Base-by-base conservation (phyloP, 2,329 filamentous ascomycete genomes). In the Parastagonospora nodorum region DNA sequence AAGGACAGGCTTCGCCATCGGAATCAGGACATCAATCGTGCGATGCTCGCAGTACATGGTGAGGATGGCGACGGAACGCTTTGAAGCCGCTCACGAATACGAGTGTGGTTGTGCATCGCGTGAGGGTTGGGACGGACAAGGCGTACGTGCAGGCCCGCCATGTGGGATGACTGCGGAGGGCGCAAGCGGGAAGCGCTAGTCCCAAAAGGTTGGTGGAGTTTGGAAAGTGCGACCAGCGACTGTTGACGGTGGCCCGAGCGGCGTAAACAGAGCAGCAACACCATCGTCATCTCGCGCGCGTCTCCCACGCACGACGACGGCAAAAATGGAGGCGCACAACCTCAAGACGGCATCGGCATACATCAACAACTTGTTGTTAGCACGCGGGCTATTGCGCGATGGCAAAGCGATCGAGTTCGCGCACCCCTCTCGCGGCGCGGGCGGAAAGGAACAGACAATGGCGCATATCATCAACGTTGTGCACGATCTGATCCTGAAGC, bases 401-500 rank as follows among this genome's bases (percentile, higher is more conserved):
- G 82, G 88, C 60, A 84, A 88, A 64, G 79, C 78, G 36, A 89
- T 99, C 74, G 88, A 97, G 73, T 99, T 99, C 72, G 86, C 89
- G 53, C 79, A 85, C 55, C 88, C 89, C 8, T 84, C 84, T 45
- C 80, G 84, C 56, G 82, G 80, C 51, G 84, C 87, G 57, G 81
- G 82, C 14, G 84, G 83, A 14, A 80, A 84, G 32, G 82, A 83
- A 67, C 84, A 82, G 43, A 89, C 89, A 14, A 93, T 94, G 86
- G 88, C 89, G 15, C 85, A 86, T 60, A 87, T 97, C 63, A 96
- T 99, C 77, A 89, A 93, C 69, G 82, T 99, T 19, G 86, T 99
- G 42, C 96, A 99, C 74, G 94, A 99, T 70, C 76, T 99, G 62
- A 90, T 99, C 51, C 74, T 97, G 53, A 85, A 92, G 60, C 85